phyloP scores from a whole-genome alignment of 768 basidiomycete species.

The Heimioporus sp. region DNA sequence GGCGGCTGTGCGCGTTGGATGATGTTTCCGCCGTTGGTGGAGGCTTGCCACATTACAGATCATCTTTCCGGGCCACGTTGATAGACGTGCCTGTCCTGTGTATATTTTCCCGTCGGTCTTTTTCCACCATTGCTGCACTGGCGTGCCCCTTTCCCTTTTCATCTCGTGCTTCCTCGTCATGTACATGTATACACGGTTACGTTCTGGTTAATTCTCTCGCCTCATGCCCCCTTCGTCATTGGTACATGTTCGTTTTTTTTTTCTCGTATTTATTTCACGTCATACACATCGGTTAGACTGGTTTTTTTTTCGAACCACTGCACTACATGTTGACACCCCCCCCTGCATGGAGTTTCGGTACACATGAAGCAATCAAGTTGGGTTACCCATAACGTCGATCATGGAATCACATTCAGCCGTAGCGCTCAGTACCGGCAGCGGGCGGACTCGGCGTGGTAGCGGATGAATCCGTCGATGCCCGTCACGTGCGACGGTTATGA shows the following conservation, averaged over 20 bases:
- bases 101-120: not conserved
- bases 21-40: not conserved
- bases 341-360: no score
- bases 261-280: no score
- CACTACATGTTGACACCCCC: no score
- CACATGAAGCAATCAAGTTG: no score
- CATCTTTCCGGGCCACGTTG: not conserved
- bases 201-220: not conserved
- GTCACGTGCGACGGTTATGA: no score
- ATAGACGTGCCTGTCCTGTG: not conserved
- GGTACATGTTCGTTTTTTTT: no score
- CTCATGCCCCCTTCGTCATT: no score
- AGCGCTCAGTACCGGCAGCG: conserved; percentile 13
- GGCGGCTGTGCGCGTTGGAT: conserved; percentile 17
- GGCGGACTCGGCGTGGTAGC: conserved; percentile 25
- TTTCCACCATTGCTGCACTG: not conserved
- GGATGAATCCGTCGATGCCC: no score
- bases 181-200: conserved; percentile 7
- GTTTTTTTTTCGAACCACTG: no score
- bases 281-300: no score
- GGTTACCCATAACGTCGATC: no score
- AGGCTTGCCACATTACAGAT: not conserved
- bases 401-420: no score
- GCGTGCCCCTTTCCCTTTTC: not conserved
- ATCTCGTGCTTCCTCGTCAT: conserved; percentile 7